Conservation (phyloP, 768 basidiomycete species). For the Mycena indigotica region DNA sequence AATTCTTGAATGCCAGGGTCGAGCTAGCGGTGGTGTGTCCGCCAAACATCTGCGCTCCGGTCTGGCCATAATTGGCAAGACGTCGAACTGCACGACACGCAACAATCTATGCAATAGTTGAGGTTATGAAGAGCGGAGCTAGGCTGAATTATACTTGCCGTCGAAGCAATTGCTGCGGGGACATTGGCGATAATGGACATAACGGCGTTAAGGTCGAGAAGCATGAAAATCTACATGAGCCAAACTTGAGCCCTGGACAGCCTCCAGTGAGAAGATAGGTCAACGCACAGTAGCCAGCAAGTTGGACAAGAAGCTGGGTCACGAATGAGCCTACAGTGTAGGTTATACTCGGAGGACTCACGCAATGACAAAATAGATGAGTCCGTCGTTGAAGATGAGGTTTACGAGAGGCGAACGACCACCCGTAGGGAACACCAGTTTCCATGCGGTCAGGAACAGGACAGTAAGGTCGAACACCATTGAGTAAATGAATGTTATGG, state of each 20-base stretch:
- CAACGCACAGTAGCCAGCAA: slow-evolving; percentile 51
- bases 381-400: slow-evolving; percentile 71
- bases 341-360: slow-evolving; percentile 35
- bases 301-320: slow-evolving; percentile 64
- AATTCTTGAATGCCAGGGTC: slow-evolving; percentile 61
- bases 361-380: slow-evolving; percentile 75
- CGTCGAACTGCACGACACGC: slow-evolving; percentile 52
- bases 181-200: slow-evolving; percentile 61
- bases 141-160: slow-evolving; percentile 41
- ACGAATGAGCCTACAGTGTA: slow-evolving; percentile 13
- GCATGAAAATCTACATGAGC: slow-evolving; percentile 46
- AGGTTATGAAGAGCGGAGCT: not conserved
- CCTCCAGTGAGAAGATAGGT: slow-evolving; percentile 5
- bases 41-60: slow-evolving; percentile 19
- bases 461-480: slow-evolving; percentile 74
- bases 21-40: slow-evolving; percentile 50
- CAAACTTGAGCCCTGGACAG: no score
- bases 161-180: slow-evolving; percentile 58
- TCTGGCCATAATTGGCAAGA: slow-evolving; percentile 48
- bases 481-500: slow-evolving; percentile 70
- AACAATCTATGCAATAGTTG: slow-evolving; percentile 38
- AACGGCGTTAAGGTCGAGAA: slow-evolving; percentile 54
- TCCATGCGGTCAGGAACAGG: slow-evolving; percentile 60
- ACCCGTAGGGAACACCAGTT: slow-evolving; percentile 49
- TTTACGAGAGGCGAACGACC: slow-evolving; percentile 59